These are phyloP conservation scores for Cystofilobasidium capitatum DNA, from an alignment of 768 basidiomycete genomes.

Conservation along the genomic window DNA sequence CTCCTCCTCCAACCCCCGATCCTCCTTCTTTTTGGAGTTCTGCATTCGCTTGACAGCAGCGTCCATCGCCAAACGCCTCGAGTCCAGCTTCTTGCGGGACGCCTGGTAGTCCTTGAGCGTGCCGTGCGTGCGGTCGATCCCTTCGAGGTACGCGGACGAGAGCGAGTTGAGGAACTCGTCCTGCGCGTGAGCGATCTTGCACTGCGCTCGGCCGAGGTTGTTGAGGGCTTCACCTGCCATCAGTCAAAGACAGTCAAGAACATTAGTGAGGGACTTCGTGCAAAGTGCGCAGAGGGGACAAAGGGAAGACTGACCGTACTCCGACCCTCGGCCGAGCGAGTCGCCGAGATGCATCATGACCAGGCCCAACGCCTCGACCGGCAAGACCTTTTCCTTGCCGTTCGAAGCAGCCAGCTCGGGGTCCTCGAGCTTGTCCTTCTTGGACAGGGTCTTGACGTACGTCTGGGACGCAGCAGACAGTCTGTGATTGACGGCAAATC, in stretches of 20 bases:
- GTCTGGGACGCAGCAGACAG: conserved; percentile 60
- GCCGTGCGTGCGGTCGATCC: conserved; percentile 57
- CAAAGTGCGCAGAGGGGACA: neutral
- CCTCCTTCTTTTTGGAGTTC: conserved; percentile 66
- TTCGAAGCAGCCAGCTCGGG: conserved; percentile 53
- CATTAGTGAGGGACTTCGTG: neutral
- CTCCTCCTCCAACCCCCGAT: conserved; percentile 69
- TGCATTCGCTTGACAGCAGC: conserved; percentile 61
- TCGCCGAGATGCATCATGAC: conserved; percentile 82
- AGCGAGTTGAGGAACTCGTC: conserved; percentile 62
- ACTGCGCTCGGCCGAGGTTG: conserved; percentile 70
- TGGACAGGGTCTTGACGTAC: conserved; percentile 61
- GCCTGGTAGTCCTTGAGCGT: conserved; percentile 75
- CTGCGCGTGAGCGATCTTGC: conserved; percentile 73
- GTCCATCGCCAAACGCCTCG: conserved; percentile 70
- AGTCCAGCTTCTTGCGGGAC: conserved; percentile 77
- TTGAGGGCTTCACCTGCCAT: conserved; percentile 64
- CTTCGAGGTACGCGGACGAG: neutral
- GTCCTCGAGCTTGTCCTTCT: conserved; percentile 52
- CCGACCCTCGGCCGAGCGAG: conserved; percentile 65
- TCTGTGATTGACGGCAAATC: too few species aligned
- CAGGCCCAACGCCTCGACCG: conserved; percentile 68
- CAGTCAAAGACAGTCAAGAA: neutral
- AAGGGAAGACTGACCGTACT: conserved; percentile 48
- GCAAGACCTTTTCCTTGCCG: conserved; percentile 56